Base-by-base conservation (phyloP, 768 basidiomycete species). In the Lactifluus echinatus region DNA sequence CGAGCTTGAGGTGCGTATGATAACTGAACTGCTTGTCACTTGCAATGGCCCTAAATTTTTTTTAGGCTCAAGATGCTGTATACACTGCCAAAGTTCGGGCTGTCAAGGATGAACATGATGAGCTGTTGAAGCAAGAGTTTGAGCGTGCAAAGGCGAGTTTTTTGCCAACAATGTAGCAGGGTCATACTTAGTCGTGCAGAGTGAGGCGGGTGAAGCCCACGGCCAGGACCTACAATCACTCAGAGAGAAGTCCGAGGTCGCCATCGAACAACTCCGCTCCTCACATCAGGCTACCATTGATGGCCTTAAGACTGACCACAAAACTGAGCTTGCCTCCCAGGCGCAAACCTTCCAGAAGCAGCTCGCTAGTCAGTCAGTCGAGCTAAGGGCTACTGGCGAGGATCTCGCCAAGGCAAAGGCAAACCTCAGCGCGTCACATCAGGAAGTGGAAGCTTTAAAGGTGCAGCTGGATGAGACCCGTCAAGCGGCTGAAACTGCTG, bases 331-430 rank as follows among this genome's bases (percentile, higher is more conserved):
- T 17, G 83, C 85, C 54, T 76, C 75, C 17, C 77, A 86, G 63
- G 72, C 79, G 39, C 74, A 76, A 52, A 68, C 68, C 0, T 70
- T 84, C 21, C 81, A 83, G 70, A 89, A 89, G 72, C 78, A 79
- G 65, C 76, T 87, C 50, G 74, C 73, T 53, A 78, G 71, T 49
- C 74, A 85, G 60, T 80, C 73, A 55, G 72, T 91, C 29, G 88
- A 92, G 63, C 78, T 93, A 42, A 89, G 85, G 65, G 91, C 89
- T 14, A 89, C 91, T 0, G 82, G 85, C 65, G 89, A 93, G 60
- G 89, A 92, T 67, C 81, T 93, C 34, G 66, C 76, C 2, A 92
- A 90, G 73, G 77, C 86, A 5, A 92, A 93, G 68, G 66, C 78
- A 1, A 71, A 79, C 24, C 65, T 84, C 8, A 77, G 83, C 19